phyloP scores from a whole-genome alignment of 1,284 basidiomycete species.

The Ceratobasidium papillatum region DNA sequence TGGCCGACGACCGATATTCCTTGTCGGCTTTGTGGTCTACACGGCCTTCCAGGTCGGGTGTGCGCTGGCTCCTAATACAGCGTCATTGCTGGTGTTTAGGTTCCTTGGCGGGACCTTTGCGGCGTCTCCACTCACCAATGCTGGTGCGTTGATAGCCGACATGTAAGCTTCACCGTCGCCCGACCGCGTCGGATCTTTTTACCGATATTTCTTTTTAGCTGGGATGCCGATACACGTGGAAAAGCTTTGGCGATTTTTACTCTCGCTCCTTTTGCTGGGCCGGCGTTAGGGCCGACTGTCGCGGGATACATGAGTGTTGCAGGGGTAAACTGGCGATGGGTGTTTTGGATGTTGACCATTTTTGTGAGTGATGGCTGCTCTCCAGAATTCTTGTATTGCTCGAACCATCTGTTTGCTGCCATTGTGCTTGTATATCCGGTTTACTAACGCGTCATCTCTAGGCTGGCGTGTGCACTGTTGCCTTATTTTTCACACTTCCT shows the following conservation, averaged over 20 bases:
- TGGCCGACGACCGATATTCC: slow-evolving; percentile 68
- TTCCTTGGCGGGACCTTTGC: slow-evolving; percentile 73
- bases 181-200: slow-evolving; percentile 52
- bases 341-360: slow-evolving; percentile 55
- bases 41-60: slow-evolving; percentile 73
- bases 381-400: background rate
- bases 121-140: slow-evolving; percentile 58
- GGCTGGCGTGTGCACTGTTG: slow-evolving; percentile 58
- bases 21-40: slow-evolving; percentile 72
- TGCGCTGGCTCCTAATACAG: slow-evolving; percentile 69
- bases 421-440: background rate
- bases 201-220: slow-evolving; percentile 49
- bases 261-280: slow-evolving; percentile 81
- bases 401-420: slow-evolving; percentile 66
- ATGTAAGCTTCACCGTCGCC: slow-evolving; percentile 51
- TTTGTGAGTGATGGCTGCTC: too few relatives aligned
- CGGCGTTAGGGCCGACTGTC: slow-evolving; percentile 69
- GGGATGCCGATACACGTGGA: slow-evolving; percentile 73
- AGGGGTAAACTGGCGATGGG: slow-evolving; percentile 69
- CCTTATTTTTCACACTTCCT: slow-evolving; percentile 73
- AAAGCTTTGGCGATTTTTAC: slow-evolving; percentile 75
- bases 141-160: slow-evolving; percentile 63
- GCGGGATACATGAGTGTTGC: slow-evolving; percentile 63
- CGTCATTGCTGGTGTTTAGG: slow-evolving; percentile 69
- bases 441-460: slow-evolving; percentile 70